Evolutionary conservation across 2,329 filamentous ascomycete species (phyloP).

Genomic region (Curvularia sp.): DNA sequence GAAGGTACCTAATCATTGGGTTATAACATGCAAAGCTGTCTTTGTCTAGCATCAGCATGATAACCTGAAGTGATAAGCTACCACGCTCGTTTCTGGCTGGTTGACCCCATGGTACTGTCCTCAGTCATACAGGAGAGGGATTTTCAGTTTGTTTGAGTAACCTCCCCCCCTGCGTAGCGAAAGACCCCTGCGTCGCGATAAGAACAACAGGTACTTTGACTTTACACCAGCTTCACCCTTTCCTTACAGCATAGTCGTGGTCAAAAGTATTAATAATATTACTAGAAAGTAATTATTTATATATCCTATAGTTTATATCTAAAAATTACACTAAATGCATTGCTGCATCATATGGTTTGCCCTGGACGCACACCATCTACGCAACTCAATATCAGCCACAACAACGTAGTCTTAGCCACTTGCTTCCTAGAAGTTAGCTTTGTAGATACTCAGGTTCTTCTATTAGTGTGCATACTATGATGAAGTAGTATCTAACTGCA

Average conservation of each 20-base stretch:
- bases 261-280: not conserved
- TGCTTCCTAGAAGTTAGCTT: not conserved
- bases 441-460: not conserved
- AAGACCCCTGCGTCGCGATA: not conserved
- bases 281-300: not conserved
- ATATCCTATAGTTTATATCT: not conserved
- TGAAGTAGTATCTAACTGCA: not conserved
- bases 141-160: too few relatives aligned
- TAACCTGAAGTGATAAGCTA: too few relatives aligned
- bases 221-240: not conserved
- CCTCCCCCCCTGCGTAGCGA: not conserved
- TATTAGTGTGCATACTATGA: not conserved
- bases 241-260: not conserved
- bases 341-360: not conserved
- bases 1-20: too few relatives aligned
- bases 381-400: not conserved
- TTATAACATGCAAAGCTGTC: too few relatives aligned
- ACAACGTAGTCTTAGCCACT: not conserved
- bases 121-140: too few relatives aligned
- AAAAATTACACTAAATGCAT: not conserved
- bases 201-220: not conserved
- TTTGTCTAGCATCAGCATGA: too few relatives aligned
- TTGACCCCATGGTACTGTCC: too few relatives aligned
- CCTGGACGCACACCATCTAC: constrained; percentile 39
- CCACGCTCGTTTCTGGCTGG: too few relatives aligned